These are phyloP conservation scores for Sporisorium graminicola DNA, from an alignment of 1,284 basidiomycete genomes.

Conservation along the genomic window DNA sequence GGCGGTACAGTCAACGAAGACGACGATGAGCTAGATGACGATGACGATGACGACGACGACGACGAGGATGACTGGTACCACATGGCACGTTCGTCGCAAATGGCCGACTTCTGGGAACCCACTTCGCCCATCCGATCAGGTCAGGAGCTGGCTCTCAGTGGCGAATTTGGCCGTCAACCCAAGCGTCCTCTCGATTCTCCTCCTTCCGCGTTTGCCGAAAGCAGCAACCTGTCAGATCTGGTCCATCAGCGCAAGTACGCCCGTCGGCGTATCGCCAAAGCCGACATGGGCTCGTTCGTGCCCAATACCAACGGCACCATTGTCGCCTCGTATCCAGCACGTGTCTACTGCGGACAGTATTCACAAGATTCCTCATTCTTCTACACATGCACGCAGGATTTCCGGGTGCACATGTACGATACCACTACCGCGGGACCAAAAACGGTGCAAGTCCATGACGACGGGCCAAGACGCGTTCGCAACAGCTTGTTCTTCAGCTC, in stretches of 20 bases:
- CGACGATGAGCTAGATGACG: conserved; percentile 37
- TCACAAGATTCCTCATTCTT: conserved; percentile 73
- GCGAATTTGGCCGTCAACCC: conserved; percentile 82
- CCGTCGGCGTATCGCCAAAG: conserved; percentile 71
- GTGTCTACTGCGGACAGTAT: conserved; percentile 93
- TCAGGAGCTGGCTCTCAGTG: conserved; percentile 78
- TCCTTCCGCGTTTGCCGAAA: conserved; percentile 38
- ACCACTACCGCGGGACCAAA: conserved; percentile 35
- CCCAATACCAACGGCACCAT: conserved; percentile 89
- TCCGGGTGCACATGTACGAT: conserved; percentile 74
- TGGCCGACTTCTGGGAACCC: conserved; percentile 62
- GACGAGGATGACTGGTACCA: conserved; percentile 48
- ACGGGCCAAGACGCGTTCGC: conserved; percentile 36
- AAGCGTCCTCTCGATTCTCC: conserved; percentile 41
- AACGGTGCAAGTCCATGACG: conserved; percentile 42
- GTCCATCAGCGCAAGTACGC: conserved; percentile 48
- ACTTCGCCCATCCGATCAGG: conserved; percentile 80
- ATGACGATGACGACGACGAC: conserved; percentile 45
- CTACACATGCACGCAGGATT: conserved; percentile 76
- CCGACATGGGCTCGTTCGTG: conserved; percentile 72
- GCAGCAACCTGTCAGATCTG: conserved; percentile 40
- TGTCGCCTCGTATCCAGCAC: conserved; percentile 83
- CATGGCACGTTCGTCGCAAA: conserved; percentile 35
- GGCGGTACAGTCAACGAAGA: conserved; percentile 39
- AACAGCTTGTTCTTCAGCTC: conserved; percentile 48